phyloP scores from a whole-genome alignment of 2,329 filamentous ascomycete species.

The Cercospora sojina region DNA sequence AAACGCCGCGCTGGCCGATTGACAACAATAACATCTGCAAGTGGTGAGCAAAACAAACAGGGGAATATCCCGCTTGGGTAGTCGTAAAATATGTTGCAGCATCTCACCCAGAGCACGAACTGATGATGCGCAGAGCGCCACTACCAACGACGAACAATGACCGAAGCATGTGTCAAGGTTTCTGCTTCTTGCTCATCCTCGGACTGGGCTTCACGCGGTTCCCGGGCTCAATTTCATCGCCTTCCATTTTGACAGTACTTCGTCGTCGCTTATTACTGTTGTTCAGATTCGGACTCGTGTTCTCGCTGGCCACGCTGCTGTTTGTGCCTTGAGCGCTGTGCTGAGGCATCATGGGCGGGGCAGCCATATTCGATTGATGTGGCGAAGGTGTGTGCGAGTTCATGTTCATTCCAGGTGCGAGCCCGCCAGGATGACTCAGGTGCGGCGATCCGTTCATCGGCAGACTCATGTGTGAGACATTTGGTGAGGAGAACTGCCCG shows the following conservation, averaged over 20 bases:
- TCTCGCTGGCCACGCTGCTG: conserved; percentile 57
- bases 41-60: neutral
- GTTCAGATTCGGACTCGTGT: conserved; percentile 58
- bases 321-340: conserved; percentile 58
- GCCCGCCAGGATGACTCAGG: conserved; percentile 40
- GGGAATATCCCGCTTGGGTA: conserved; percentile 3
- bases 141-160: neutral
- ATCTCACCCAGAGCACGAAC: neutral
- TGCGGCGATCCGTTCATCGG: conserved; percentile 54
- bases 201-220: conserved; percentile 53
- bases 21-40: conserved; percentile 8
- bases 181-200: conserved; percentile 42
- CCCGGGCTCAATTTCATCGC: conserved; percentile 50
- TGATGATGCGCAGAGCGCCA: neutral
- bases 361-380: conserved; percentile 47
- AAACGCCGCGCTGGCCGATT: conserved; percentile 2
- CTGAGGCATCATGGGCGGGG: conserved; percentile 56
- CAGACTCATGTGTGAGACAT: conserved; percentile 55
- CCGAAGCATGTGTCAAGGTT: conserved; percentile 26
- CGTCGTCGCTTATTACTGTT: conserved; percentile 61
- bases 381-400: conserved; percentile 48
- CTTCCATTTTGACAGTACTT: conserved; percentile 61
- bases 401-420: conserved; percentile 29
- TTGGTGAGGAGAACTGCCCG: conserved; percentile 56
- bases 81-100: conserved; percentile 1